Evolutionary conservation across 1,284 basidiomycete species (phyloP).

Genomic region (Austroboletus niveus): DNA sequence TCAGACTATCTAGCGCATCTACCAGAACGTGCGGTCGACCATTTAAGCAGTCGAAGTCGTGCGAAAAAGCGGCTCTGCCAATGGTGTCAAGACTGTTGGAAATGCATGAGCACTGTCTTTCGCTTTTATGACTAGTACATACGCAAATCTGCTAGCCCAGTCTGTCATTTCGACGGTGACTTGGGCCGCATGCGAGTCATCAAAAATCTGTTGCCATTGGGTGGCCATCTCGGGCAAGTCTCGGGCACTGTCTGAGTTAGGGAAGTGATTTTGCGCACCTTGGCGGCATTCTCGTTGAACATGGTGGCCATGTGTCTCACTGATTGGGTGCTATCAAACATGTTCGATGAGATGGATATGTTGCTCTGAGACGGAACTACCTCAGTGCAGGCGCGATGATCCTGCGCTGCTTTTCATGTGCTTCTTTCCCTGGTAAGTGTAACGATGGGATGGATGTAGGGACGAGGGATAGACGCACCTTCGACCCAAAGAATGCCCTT

Average conservation of each 20-base stretch:
- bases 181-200: conserved; percentile 33
- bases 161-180: conserved; percentile 52
- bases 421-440: conserved; percentile 42
- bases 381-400: conserved; percentile 53
- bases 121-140: conserved; percentile 15
- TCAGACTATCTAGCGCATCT: conserved; percentile 51
- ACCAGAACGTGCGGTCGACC: conserved; percentile 46
- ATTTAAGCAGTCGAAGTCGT: conserved; percentile 51
- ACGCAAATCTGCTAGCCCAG: conserved; percentile 62
- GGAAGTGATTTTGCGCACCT: conserved; percentile 23
- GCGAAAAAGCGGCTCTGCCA: conserved; percentile 53
- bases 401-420: conserved; percentile 52
- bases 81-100: conserved; percentile 50
- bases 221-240: conserved; percentile 34
- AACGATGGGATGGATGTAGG: background rate
- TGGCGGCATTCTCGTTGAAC: conserved; percentile 50
- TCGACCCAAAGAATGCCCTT: conserved; percentile 64
- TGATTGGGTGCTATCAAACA: conserved; percentile 44
- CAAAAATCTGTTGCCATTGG: conserved; percentile 47
- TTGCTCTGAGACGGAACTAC: conserved; percentile 29
- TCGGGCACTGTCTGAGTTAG: background rate
- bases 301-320: conserved; percentile 46
- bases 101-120: conserved; percentile 2
- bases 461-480: conserved; percentile 34
- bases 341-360: background rate